Base-by-base conservation (phyloP, 352 stramenopile species). In the Globisporangium megalacanthum region DNA sequence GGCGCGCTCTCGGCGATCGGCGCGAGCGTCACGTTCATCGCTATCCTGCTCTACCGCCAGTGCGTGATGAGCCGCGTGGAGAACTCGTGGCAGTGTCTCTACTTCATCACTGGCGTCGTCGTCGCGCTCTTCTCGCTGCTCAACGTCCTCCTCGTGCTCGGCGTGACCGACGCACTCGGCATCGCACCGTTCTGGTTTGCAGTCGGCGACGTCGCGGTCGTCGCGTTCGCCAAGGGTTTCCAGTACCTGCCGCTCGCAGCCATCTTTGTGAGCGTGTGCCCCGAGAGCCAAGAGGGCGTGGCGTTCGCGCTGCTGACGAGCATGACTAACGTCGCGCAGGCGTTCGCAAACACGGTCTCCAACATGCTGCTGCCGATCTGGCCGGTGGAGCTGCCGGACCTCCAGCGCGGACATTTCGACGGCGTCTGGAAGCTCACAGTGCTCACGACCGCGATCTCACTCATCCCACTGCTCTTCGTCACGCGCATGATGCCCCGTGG, bases 391-490 rank as follows among this genome's bases (percentile, higher is more conserved):
- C 60, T 91, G 0, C 51, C 54, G 3, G 79, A 93, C 52, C 71
- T 93, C 7, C 53, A 77, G 46, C 64, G 59, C 0, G 73, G 76
- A 19, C 52, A 86, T 33, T 85, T 71, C n/a, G 69, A 64, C 41
- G 83, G 83, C 14, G 76, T 93, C 14, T 93, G 83, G 83, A 92
- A 92, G 53, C 69, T 93, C 31, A 86, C 83, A 10, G 54, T 89
- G 9, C 68, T 93, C 33, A 88, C 83, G 3, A 77, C 70, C 36
- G 29, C 69, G 6, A 72, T 93, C 10, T 72, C 78, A 25, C 60
- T 91, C n/a, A n/a, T 88, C 7, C 67, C 75, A 33, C 55, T 83
- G 22, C 39, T 73, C 10, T 77, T 86, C 7, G 73, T 83, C 3
- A 61, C 59, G 22, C 71, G 47, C 3, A 52, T 92, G 52, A 56